Conservation (phyloP, 179 eudicot species). For the Beta corolliflora region DNA sequence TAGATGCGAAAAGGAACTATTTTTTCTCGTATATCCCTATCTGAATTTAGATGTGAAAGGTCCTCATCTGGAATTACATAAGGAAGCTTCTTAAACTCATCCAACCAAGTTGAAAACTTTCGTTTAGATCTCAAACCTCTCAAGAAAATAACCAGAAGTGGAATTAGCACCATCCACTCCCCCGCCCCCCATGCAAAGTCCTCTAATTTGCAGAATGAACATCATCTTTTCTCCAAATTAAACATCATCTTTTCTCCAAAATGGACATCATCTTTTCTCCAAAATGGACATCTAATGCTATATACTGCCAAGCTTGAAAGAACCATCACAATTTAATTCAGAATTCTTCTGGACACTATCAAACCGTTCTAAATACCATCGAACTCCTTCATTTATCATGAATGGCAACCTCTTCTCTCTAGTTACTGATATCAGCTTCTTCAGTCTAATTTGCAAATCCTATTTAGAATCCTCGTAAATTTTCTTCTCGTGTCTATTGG, state of each 20-base stretch:
- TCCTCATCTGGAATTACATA: conserved; percentile 80
- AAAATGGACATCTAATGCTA: conserved; percentile 55
- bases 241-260: no score
- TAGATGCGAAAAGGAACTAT: no score
- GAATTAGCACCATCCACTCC: conserved; percentile 49
- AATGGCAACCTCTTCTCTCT: conserved; percentile 61
- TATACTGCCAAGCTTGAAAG: conserved; percentile 64
- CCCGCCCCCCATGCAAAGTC: conserved; percentile 35
- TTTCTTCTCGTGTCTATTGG: conserved; percentile 64
- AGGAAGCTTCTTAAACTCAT: conserved; percentile 67
- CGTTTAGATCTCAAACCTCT: conserved; percentile 69
- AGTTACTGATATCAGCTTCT: conserved; percentile 68
- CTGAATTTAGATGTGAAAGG: conserved; percentile 41
- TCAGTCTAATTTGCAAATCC: conserved; percentile 68
- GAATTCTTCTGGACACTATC: conserved; percentile 58
- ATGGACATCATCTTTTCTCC: no score
- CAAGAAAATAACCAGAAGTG: conserved; percentile 67
- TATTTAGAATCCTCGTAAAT: conserved; percentile 48
- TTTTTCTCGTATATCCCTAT: conserved; percentile 71
- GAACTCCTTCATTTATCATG: conserved; percentile 66
- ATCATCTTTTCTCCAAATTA: no score
- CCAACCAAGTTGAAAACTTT: conserved; percentile 74
- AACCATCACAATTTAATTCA: conserved; percentile 51
- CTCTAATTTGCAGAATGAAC: conserved; percentile 53
- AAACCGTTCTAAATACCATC: conserved; percentile 82